These are phyloP conservation scores for Apiospora marii DNA, from an alignment of 2,329 filamentous ascomycete genomes.

Conservation along the genomic window DNA sequence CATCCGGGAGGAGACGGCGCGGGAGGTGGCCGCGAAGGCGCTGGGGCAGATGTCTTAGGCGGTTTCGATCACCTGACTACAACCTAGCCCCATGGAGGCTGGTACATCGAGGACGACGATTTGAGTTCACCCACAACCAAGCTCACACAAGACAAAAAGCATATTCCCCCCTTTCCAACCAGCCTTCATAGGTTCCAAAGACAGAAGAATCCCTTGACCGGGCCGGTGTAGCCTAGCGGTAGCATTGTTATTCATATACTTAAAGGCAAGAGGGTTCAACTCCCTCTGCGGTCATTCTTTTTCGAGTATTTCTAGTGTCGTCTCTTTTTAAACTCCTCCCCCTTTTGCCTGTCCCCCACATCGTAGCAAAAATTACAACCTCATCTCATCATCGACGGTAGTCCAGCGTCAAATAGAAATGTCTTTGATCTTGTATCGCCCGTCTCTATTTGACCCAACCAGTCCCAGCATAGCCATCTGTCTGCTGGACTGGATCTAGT, in stretches of 20 bases:
- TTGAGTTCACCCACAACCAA: not conserved
- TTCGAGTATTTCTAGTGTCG: not conserved
- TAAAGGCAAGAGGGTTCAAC: not conserved
- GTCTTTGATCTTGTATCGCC: too few species aligned
- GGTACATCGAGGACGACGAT: not conserved
- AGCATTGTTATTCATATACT: not conserved
- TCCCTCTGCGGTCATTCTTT: not conserved
- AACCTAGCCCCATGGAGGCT: not conserved
- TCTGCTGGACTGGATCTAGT: too few species aligned
- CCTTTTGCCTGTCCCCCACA: not conserved
- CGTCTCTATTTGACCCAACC: too few species aligned
- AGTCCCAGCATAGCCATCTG: too few species aligned
- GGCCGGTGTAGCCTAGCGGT: constrained; percentile 1
- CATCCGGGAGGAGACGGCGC: constrained; percentile 37
- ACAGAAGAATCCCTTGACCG: not conserved
- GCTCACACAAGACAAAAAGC: not conserved
- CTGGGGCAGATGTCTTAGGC: too few species aligned
- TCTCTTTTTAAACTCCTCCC: not conserved
- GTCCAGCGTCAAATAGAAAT: too few species aligned
- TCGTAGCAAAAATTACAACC: too few species aligned
- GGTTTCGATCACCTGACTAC: not conserved
- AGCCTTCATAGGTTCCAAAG: not conserved
- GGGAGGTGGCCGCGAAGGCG: constrained; percentile 39
- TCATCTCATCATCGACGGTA: too few species aligned
- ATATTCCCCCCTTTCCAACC: not conserved